phyloP scores from a whole-genome alignment of 805 yeast genomes.

The Cyberlindnera petersonii region DNA sequence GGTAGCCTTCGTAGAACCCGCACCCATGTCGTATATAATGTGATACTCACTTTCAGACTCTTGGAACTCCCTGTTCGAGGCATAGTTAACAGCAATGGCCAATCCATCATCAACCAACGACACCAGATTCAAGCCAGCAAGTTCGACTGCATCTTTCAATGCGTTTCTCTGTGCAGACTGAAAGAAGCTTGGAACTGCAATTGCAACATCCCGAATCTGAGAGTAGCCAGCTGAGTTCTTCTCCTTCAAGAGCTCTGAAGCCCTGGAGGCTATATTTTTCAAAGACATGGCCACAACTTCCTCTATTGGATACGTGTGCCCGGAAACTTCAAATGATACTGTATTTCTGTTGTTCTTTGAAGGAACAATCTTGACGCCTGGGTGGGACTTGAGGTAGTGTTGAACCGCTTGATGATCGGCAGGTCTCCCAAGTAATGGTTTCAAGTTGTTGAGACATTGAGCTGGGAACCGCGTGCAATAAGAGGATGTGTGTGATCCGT shows the following conservation, averaged over 20 bases:
- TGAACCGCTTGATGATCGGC: conserved; percentile 43
- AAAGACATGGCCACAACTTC: conserved; percentile 84
- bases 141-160: conserved; percentile 62
- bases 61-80: conserved; percentile 49
- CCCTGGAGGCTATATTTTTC: conserved; percentile 60
- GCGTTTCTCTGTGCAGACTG: conserved; percentile 64
- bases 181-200: conserved; percentile 76
- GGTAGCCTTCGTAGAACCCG: conserved; percentile 86
- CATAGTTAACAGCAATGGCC: conserved; percentile 85
- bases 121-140: conserved; percentile 62
- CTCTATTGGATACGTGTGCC: conserved; percentile 56
- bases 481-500: conserved; percentile 72
- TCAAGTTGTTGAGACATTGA: conserved; percentile 61
- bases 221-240: conserved; percentile 47
- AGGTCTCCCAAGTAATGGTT: conserved; percentile 65
- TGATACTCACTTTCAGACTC: conserved; percentile 48
- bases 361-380: conserved; percentile 50
- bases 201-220: conserved; percentile 59
- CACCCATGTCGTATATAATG: conserved; percentile 85
- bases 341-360: conserved; percentile 46
- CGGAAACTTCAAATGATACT: conserved; percentile 51
- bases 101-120: conserved; percentile 84
- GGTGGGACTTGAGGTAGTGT: conserved; percentile 50
- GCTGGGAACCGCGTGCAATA: conserved; percentile 72
- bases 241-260: conserved; percentile 53